A percentile compares a stretch with the other conserved stretches of the same genome.
phyloP scores from a whole-genome alignment of 805 yeast species.

The Metschnikowia vanudenii region DNA sequence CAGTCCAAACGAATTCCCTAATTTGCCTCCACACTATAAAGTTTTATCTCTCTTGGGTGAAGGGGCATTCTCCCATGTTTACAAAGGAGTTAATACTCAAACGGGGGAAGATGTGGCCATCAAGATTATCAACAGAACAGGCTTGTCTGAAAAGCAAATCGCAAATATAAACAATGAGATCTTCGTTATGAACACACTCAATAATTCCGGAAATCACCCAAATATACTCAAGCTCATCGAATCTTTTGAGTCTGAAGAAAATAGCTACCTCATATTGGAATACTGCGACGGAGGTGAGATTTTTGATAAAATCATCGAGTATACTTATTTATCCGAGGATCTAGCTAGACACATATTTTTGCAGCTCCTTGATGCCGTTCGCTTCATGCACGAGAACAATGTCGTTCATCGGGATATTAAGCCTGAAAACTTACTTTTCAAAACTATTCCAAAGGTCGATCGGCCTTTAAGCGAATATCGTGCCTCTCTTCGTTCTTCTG shows the following conservation, averaged over 20 bases:
- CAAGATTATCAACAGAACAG: slow-evolving; percentile 65
- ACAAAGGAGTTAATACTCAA: slow-evolving; percentile 49
- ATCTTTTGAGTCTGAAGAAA: slow-evolving; percentile 59
- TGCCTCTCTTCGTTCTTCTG: slow-evolving; percentile 53
- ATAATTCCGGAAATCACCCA: slow-evolving; percentile 44
- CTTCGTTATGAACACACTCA: slow-evolving; percentile 63
- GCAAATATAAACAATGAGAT: slow-evolving; percentile 80
- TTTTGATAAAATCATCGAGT: slow-evolving; percentile 64
- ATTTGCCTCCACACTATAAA: slow-evolving; percentile 40
- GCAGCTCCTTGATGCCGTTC: slow-evolving; percentile 63
- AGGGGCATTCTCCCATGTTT: slow-evolving; percentile 79
- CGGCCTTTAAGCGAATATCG: slow-evolving; percentile 42
- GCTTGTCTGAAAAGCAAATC: slow-evolving; percentile 59
- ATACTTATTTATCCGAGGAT: slow-evolving; percentile 65
- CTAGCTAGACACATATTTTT: slow-evolving; percentile 59
- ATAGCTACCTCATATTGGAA: slow-evolving; percentile 72
- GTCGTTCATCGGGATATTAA: slow-evolving; percentile 82
- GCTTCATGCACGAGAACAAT: slow-evolving; percentile 71
- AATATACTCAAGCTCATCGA: slow-evolving; percentile 65
- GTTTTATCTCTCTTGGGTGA: slow-evolving; percentile 63
- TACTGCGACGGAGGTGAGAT: slow-evolving; percentile 76
- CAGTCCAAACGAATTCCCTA: slow-evolving; percentile 28
- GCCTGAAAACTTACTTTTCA: slow-evolving; percentile 72
- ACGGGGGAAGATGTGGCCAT: slow-evolving; percentile 48
- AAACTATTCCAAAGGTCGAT: slow-evolving; percentile 49